Evolutionary conservation across 2,329 filamentous ascomycete genomes (phyloP), one percentile per base, ranked within the genome.

Genomic region (Sarocladium strictum): DNA sequence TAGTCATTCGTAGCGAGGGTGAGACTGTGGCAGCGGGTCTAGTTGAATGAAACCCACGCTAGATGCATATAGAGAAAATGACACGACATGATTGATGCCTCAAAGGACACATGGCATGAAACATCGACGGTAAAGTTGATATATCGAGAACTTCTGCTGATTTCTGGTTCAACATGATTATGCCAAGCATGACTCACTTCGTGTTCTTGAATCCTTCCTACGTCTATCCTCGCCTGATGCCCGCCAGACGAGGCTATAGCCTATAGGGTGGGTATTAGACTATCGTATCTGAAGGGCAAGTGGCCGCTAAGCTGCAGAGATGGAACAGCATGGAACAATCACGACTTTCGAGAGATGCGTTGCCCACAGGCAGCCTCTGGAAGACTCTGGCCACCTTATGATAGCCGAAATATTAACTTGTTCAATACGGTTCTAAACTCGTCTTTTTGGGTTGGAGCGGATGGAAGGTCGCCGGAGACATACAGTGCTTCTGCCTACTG

Each of bases 21-120:
- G 82, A 87, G 61, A 97, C 94, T 1, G 80, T 97, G 56, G 94
- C 90, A 11, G 91, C 92, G 35, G 94, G 94, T 2, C 72, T 96
- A 59, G 71, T 97, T 62, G 92, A 96, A 66, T 86, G 73, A 71
- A 57, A 15, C 12, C 26, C 15, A 55, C 12, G 38, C 15, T 9
- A 27, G 10, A 27, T 3, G 27, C 3, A 35, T 15, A 51, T 33
- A 35, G 47, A 51, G 6, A 35, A 54, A 45, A 47, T 24, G 40
- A 55, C 41, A 55, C 12, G 40, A 23, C n/a, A 35, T 47, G 21
- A 51, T 45, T 41, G 6, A 17, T 12, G 43, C 15, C 2, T n/a
- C n/a, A n/a, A n/a, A n/a, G n/a, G n/a, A n/a, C n/a, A n/a, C n/a
- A n/a, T n/a, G n/a, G n/a, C n/a, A n/a, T n/a, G n/a, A n/a, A n/a